Percentiles rank a stretch among this genome's conserved stretches.
phyloP scores from a whole-genome alignment of 2,329 filamentous ascomycete genomes.

The Nigrospora osmanthi region DNA sequence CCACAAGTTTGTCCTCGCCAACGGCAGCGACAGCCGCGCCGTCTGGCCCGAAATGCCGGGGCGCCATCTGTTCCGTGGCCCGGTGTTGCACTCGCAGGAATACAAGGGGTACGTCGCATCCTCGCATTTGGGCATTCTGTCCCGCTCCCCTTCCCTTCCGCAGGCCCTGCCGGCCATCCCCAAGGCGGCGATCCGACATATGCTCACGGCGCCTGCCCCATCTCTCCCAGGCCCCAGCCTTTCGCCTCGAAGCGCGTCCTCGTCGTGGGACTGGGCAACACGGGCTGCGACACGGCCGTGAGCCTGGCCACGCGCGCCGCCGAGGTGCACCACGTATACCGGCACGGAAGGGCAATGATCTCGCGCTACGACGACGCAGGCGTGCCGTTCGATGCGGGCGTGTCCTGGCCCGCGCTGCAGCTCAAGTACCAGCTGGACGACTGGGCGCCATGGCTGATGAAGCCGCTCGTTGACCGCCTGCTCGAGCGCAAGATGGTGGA shows the following conservation, averaged over 20 bases:
- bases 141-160: constrained; percentile 6
- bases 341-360: constrained; percentile 8
- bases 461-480: constrained; percentile 6
- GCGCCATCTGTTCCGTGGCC: constrained; percentile 10
- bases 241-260: constrained; percentile 9
- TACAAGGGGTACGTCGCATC: constrained; percentile 8
- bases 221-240: constrained; percentile 1
- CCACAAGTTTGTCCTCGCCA: constrained; percentile 12
- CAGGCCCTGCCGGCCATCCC: constrained; percentile 4
- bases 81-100: constrained; percentile 12
- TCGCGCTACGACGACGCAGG: constrained; percentile 10
- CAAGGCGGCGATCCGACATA: no score
- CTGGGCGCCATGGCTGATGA: constrained; percentile 7
- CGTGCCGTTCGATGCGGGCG: constrained; percentile 7
- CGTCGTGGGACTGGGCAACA: constrained; percentile 13
- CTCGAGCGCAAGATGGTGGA: constrained; percentile 11
- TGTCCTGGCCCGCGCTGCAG: constrained; percentile 9
- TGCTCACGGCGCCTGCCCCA: no score
- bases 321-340: constrained; percentile 10
- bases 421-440: constrained; percentile 14
- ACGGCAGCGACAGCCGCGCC: constrained; percentile 8
- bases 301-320: not conserved
- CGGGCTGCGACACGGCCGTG: constrained; percentile 9
- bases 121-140: not conserved
- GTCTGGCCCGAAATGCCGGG: constrained; percentile 9